Evolutionary conservation across 2,329 filamentous ascomycete species (phyloP).

Genomic region (Arthrinium puccinioides): DNA sequence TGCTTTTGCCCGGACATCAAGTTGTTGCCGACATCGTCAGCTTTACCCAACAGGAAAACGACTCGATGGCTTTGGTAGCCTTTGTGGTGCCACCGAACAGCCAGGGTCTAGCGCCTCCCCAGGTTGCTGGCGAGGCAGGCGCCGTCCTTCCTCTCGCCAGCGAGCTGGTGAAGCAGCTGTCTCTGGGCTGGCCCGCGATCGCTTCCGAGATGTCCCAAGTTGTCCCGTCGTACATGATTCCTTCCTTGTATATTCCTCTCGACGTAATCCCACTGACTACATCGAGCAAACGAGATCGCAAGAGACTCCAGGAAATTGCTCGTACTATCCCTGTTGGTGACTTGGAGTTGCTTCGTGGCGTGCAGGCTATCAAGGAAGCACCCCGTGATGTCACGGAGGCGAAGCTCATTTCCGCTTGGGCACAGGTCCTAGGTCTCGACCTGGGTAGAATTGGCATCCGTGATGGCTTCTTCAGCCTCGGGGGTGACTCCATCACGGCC

Average conservation of each 20-base stretch:
- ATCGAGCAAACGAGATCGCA: neutral
- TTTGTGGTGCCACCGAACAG: neutral
- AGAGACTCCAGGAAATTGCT: constrained; percentile 1
- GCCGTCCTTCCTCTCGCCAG: neutral
- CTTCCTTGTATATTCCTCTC: neutral
- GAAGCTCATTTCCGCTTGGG: constrained; percentile 5
- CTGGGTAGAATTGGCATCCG: constrained; percentile 7
- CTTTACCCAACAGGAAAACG: neutral
- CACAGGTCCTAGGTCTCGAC: constrained; percentile 6
- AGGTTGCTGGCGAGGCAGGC: neutral
- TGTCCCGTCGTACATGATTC: constrained; percentile 2
- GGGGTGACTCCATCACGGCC: constrained; percentile 14
- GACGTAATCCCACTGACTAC: neutral
- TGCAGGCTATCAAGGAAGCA: neutral
- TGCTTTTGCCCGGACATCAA: neutral
- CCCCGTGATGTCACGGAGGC: neutral
- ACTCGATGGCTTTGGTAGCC: neutral
- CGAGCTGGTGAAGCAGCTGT: neutral
- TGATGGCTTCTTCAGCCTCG: constrained; percentile 12
- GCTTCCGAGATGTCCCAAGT: neutral
- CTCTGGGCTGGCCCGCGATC: neutral
- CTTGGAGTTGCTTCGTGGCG: neutral
- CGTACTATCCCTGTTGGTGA: constrained; percentile 2
- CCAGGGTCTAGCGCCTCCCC: neutral
- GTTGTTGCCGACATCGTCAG: neutral